phyloP scores from a whole-genome alignment of 129 eudicot species.

The Helianthus tuberosus region DNA sequence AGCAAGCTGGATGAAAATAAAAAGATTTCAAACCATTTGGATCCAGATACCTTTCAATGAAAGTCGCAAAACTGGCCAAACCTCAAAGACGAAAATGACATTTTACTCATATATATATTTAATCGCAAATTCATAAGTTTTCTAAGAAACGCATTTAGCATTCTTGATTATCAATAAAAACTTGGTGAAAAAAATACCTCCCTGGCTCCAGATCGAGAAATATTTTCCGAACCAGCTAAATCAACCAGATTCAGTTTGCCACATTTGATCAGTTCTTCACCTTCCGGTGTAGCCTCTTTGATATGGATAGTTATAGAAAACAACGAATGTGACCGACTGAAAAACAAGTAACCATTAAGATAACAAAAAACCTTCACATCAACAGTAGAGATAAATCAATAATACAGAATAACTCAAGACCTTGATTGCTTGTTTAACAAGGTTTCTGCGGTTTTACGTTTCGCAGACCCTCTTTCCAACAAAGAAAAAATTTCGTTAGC shows the following conservation, averaged over 20 bases:
- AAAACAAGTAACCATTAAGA: neutral
- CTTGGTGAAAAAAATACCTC: constrained; percentile 59
- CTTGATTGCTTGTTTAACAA: constrained; percentile 91
- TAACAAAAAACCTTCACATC: neutral
- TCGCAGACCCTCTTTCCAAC: constrained; percentile 95
- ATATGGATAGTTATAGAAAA: constrained; percentile 96
- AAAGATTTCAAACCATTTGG: too few species aligned
- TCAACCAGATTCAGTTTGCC: constrained; percentile 95
- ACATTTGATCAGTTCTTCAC: constrained; percentile 96
- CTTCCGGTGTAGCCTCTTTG: constrained; percentile 96
- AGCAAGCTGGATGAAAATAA: too few species aligned
- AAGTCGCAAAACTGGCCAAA: too few species aligned
- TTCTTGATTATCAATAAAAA: neutral
- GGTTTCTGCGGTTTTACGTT: constrained; percentile 98
- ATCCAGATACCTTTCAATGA: too few species aligned
- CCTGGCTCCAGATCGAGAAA: constrained; percentile 99
- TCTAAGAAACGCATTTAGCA: neutral
- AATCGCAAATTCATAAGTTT: neutral
- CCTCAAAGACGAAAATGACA: too few species aligned
- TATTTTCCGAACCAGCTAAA: constrained; percentile 97
- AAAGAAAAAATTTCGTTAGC: constrained; percentile 91
- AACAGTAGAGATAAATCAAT: neutral
- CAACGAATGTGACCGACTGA: constrained; percentile 95
- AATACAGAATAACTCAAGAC: constrained; percentile 31
- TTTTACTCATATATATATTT: too few species aligned